phyloP scores from a whole-genome alignment of 495 filamentous ascomycete species.

The Xylaria palmicola region DNA sequence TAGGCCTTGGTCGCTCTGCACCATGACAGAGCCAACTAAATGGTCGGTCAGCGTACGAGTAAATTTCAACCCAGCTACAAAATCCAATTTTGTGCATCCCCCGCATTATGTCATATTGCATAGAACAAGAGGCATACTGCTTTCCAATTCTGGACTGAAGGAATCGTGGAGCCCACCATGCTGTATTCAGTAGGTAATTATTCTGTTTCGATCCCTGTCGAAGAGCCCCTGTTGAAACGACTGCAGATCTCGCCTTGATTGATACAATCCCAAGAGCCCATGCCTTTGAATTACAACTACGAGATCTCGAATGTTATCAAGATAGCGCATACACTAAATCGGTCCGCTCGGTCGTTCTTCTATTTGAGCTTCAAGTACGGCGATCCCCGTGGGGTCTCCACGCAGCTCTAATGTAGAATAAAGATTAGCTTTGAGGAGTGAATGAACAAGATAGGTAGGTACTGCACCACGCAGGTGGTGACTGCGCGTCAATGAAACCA shows the following conservation, averaged over 20 bases:
- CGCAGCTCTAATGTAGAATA: neutral
- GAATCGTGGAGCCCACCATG: too few species aligned
- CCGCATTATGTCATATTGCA: too few species aligned
- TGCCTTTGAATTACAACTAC: neutral
- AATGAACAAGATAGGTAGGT: neutral
- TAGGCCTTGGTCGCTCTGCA: too few species aligned
- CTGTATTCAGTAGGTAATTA: too few species aligned
- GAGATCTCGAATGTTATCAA: neutral
- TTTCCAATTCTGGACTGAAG: too few species aligned
- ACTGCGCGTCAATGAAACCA: neutral
- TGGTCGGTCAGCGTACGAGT: too few species aligned
- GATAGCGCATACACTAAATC: neutral
- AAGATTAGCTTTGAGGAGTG: neutral
- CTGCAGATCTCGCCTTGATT: neutral
- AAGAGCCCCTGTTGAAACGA: neutral
- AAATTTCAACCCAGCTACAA: too few species aligned
- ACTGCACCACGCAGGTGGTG: neutral
- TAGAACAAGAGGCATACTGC: too few species aligned
- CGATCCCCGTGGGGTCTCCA: slow-evolving; percentile 6
- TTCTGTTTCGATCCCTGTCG: too few species aligned
- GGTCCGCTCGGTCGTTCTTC: slow-evolving; percentile 1
- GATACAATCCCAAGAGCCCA: neutral
- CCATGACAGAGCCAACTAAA: too few species aligned
- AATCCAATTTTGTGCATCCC: too few species aligned
- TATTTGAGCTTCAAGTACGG: neutral